phyloP scores from a whole-genome alignment of 495 filamentous ascomycete genomes.

The Penicillium taxi region DNA sequence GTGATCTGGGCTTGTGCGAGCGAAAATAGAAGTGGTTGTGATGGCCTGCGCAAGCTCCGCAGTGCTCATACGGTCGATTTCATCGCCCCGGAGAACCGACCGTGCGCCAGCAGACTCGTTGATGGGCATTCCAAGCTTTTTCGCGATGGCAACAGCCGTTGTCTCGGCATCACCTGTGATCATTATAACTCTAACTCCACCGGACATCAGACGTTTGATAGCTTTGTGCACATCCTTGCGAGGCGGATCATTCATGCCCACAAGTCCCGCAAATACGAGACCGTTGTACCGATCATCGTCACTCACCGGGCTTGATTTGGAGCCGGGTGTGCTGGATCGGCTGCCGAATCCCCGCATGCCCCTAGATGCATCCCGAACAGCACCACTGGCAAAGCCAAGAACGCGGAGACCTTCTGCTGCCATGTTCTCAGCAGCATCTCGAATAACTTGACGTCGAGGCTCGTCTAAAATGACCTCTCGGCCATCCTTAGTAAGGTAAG shows the following conservation, averaged over 20 bases:
- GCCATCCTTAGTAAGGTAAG: constrained; percentile 80
- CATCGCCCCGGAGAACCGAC: constrained; percentile 77
- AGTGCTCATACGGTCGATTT: constrained; percentile 84
- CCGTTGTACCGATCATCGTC: constrained; percentile 71
- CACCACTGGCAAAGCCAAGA: constrained; percentile 82
- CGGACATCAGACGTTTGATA: constrained; percentile 84
- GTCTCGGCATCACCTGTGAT: constrained; percentile 95
- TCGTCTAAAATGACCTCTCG: constrained; percentile 83
- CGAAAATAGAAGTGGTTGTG: constrained; percentile 82
- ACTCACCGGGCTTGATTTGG: constrained; percentile 34
- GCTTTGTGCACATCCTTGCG: constrained; percentile 80
- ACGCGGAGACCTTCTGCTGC: constrained; percentile 86
- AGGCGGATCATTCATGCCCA: constrained; percentile 96
- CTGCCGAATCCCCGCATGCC: constrained; percentile 31
- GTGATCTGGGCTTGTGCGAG: constrained; percentile 91
- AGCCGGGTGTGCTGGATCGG: constrained; percentile 45
- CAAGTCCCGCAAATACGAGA: constrained; percentile 80
- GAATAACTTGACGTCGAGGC: constrained; percentile 59
- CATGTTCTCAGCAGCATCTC: constrained; percentile 82
- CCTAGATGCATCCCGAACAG: constrained; percentile 25
- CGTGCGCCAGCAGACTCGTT: constrained; percentile 40
- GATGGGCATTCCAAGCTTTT: constrained; percentile 83
- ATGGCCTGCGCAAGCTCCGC: constrained; percentile 76
- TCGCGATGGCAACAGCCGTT: constrained; percentile 87
- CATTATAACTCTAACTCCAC: constrained; percentile 95